These are phyloP conservation scores for Plasmodium reichenowi DNA, from an alignment of 169 alveolate species.

Conservation along the genomic window DNA sequence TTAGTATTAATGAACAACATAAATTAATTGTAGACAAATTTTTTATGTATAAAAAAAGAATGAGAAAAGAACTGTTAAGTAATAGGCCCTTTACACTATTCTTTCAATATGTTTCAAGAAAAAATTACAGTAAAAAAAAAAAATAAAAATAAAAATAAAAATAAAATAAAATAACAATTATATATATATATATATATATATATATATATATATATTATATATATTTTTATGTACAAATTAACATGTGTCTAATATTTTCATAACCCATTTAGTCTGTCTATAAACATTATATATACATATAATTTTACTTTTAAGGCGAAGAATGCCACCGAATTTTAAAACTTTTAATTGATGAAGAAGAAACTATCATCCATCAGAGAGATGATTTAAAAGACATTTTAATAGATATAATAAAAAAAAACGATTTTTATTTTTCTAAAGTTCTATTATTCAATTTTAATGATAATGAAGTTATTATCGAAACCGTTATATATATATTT, in stretches of 20 bases:
- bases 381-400: constrained; percentile 37
- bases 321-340: constrained; percentile 65
- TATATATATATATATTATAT: neutral
- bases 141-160: neutral
- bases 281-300: neutral
- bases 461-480: constrained; percentile 62
- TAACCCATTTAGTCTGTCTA: neutral
- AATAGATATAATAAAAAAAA: constrained; percentile 50
- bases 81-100: constrained; percentile 54
- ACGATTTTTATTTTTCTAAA: constrained; percentile 62
- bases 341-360: constrained; percentile 54
- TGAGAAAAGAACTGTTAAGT: constrained; percentile 46
- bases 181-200: neutral
- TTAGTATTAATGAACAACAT: neutral
- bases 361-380: constrained; percentile 3
- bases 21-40: constrained; percentile 10
- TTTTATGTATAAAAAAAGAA: constrained; percentile 31
- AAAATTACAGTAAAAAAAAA: constrained; percentile 32
- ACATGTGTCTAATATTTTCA: too few relatives aligned
- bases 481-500: constrained; percentile 69
- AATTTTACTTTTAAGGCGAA: constrained; percentile 1
- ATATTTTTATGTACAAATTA: neutral
- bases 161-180: too few relatives aligned
- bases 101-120: constrained; percentile 51
- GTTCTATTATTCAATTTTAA: constrained; percentile 63